Evolutionary conservation across 192 early-diverging fungal species (phyloP).

Genomic region (Gryganskiella cystojenkinii): DNA sequence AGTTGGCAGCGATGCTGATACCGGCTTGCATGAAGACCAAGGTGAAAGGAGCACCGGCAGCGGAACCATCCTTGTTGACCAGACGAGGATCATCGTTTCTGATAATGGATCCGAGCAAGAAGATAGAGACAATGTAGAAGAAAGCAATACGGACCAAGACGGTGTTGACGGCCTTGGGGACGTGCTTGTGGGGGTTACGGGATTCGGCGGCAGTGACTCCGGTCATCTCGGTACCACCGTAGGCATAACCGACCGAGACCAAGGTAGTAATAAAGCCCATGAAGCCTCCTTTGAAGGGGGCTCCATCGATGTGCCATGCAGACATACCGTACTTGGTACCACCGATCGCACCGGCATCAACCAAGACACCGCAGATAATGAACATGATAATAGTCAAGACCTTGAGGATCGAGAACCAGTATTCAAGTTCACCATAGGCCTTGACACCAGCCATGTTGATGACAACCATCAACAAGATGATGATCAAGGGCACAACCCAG

Average conservation of each 20-base stretch:
- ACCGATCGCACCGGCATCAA: slow-evolving; percentile 73
- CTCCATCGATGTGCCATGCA: slow-evolving; percentile 71
- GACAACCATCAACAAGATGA: slow-evolving; percentile 68
- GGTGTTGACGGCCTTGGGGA: slow-evolving; percentile 75
- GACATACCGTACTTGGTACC: slow-evolving; percentile 67
- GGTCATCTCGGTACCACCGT: slow-evolving; percentile 90
- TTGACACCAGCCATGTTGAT: slow-evolving; percentile 74
- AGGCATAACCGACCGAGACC: slow-evolving; percentile 84
- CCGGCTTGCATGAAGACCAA: slow-evolving; percentile 74
- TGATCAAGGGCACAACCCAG: slow-evolving; percentile 47
- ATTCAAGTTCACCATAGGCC: slow-evolving; percentile 85
- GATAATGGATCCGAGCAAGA: slow-evolving; percentile 77
- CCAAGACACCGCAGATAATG: slow-evolving; percentile 83
- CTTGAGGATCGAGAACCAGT: slow-evolving; percentile 70
- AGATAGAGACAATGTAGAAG: slow-evolving; percentile 75
- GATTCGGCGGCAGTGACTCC: slow-evolving; percentile 92
- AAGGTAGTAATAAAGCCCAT: slow-evolving; percentile 72
- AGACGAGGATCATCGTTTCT: slow-evolving; percentile 65
- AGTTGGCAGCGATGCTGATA: slow-evolving; percentile 67
- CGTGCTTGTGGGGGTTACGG: slow-evolving; percentile 75
- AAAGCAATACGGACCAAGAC: slow-evolving; percentile 81
- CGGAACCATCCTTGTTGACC: slow-evolving; percentile 57
- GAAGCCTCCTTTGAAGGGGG: slow-evolving; percentile 69
- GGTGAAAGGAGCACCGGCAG: slow-evolving; percentile 75
- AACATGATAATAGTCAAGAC: slow-evolving; percentile 86